A percentile compares a stretch with the other conserved stretches of the same genome.
These are phyloP conservation scores for Coemansia biformis DNA, from an alignment of 192 early-diverging fungal species.

Conservation along the genomic window DNA sequence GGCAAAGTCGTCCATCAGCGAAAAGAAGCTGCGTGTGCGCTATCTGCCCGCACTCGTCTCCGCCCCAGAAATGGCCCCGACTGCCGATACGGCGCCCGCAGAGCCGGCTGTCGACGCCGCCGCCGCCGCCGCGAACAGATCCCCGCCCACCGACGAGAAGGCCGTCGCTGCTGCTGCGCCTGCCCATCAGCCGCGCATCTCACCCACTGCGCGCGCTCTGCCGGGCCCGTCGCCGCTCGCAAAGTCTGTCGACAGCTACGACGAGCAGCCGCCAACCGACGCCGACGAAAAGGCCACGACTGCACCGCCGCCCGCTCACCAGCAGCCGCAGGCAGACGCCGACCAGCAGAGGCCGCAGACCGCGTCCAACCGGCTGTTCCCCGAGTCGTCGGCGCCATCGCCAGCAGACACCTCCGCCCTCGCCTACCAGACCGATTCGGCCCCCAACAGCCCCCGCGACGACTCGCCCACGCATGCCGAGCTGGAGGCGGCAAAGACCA, in stretches of 20 bases:
- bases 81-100: slow-evolving; percentile 51
- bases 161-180: too few species aligned
- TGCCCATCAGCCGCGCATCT: slow-evolving; percentile 9
- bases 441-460: slow-evolving; percentile 4
- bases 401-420: slow-evolving; percentile 13
- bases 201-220: slow-evolving; percentile 10
- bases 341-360: slow-evolving; percentile 1
- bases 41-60: too few species aligned
- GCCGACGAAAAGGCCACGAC: slow-evolving; percentile 1
- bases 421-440: slow-evolving; percentile 6
- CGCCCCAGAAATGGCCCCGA: too few species aligned
- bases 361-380: slow-evolving; percentile 22
- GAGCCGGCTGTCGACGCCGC: slow-evolving; percentile 4
- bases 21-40: slow-evolving; percentile 62
- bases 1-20: slow-evolving; percentile 56
- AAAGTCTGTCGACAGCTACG: slow-evolving; percentile 10
- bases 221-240: slow-evolving; percentile 35
- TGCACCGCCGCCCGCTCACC: neutral
- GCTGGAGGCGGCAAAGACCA: slow-evolving; percentile 32
- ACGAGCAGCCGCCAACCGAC: slow-evolving; percentile 2
- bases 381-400: slow-evolving; percentile 29
- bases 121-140: slow-evolving; percentile 1
- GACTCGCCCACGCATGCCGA: slow-evolving; percentile 26
- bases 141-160: too few species aligned
- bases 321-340: neutral